phyloP scores from a whole-genome alignment of 2,329 filamentous ascomycete genomes.

The Monosporascus sp. region DNA sequence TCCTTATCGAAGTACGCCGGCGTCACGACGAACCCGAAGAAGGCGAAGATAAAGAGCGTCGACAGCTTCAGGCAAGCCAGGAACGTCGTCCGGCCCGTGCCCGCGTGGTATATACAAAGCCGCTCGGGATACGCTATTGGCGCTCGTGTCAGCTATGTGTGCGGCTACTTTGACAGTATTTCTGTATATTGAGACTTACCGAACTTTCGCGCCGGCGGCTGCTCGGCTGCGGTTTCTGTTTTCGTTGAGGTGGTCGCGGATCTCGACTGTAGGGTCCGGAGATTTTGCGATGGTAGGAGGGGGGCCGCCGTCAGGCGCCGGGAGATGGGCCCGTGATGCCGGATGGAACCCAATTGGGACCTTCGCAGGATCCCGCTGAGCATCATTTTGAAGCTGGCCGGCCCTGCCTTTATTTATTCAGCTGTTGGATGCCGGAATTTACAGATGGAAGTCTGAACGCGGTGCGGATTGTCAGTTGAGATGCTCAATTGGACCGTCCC shows the following conservation, averaged over 20 bases:
- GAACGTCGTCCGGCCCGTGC: slow-evolving; percentile 60
- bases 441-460: too few species aligned
- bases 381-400: slow-evolving; percentile 10
- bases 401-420: too few species aligned
- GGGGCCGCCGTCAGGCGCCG: slow-evolving; percentile 2
- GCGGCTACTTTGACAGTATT: neutral
- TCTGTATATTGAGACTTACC: slow-evolving; percentile 5
- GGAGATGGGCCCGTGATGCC: slow-evolving; percentile 1
- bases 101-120: slow-evolving; percentile 70
- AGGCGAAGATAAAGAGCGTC: slow-evolving; percentile 62
- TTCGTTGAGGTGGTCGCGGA: slow-evolving; percentile 15
- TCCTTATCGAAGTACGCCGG: slow-evolving; percentile 49
- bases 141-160: too few species aligned
- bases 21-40: slow-evolving; percentile 59
- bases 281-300: slow-evolving; percentile 3
- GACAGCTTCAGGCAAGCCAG: slow-evolving; percentile 67
- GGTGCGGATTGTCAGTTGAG: too few species aligned
- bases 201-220: slow-evolving; percentile 4
- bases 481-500: too few species aligned
- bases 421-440: too few species aligned
- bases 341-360: slow-evolving; percentile 6
- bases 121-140: slow-evolving; percentile 35
- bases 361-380: slow-evolving; percentile 11
- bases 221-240: slow-evolving; percentile 1
- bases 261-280: slow-evolving; percentile 5